phyloP scores from a whole-genome alignment of 225 moss, liverwort and hornwort genomes.

The Neckera pumila region DNA sequence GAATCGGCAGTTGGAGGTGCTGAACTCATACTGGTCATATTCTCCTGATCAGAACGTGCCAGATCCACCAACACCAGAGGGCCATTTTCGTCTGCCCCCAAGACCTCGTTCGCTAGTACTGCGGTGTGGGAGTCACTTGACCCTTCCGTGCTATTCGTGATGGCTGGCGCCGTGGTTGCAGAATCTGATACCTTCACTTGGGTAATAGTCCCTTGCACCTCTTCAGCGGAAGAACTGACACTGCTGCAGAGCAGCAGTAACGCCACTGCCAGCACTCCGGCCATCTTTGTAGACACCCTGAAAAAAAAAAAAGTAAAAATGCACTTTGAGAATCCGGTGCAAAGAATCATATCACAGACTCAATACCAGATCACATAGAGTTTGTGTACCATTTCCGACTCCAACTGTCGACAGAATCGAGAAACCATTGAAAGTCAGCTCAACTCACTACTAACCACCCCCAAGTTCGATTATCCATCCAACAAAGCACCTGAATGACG shows the following conservation, averaged over 20 bases:
- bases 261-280: neutral
- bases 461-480: too few species aligned
- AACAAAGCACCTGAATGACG: neutral
- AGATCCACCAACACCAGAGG: neutral
- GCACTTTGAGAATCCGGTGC: neutral
- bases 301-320: neutral
- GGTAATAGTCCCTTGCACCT: neutral
- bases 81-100: neutral
- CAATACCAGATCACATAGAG: neutral
- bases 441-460: neutral
- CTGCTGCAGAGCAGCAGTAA: slow-evolving; percentile 2
- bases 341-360: neutral
- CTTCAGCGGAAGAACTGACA: neutral
- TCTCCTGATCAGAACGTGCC: neutral
- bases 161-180: neutral
- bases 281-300: slow-evolving; percentile 17
- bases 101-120: neutral
- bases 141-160: neutral
- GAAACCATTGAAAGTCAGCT: neutral
- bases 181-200: neutral
- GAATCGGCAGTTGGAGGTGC: neutral
- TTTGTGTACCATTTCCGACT: neutral
- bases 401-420: neutral
- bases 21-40: neutral
- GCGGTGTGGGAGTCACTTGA: neutral